phyloP scores from a whole-genome alignment of 2,329 filamentous ascomycete species.

The Tolypocladium ophioglossoides region DNA sequence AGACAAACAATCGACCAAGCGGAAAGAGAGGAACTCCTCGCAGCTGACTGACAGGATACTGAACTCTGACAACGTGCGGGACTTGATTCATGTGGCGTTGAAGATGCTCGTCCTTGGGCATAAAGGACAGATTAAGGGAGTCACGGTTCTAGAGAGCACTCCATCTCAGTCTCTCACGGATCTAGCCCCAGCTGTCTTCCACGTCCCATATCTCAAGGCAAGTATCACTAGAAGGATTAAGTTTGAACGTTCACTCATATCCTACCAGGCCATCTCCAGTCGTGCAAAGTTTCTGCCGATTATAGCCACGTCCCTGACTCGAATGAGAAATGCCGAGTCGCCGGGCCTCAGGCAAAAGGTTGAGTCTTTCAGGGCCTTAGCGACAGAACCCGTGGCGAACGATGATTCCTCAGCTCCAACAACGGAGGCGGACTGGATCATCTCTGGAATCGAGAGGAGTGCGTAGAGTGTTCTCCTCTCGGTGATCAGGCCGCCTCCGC shows the following conservation, averaged over 20 bases:
- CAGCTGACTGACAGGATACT: neutral
- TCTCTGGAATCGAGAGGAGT: constrained; percentile 3
- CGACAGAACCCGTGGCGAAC: neutral
- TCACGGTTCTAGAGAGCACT: constrained; percentile 9
- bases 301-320: constrained; percentile 19
- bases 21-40: neutral
- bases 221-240: neutral
- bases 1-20: neutral
- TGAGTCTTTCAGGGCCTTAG: neutral
- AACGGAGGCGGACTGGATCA: neutral
- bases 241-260: constrained; percentile 2
- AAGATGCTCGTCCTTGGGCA: constrained; percentile 16
- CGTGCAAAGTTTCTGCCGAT: constrained; percentile 15
- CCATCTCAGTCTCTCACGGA: constrained; percentile 12
- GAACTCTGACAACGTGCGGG: neutral
- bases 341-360: constrained; percentile 20
- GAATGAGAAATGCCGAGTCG: constrained; percentile 24
- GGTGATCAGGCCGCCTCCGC: constrained; percentile 5
- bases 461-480: constrained; percentile 15
- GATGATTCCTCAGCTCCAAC: neutral
- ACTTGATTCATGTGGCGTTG: constrained; percentile 10
- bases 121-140: constrained; percentile 9
- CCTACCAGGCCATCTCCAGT: constrained; percentile 13
- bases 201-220: constrained; percentile 24
- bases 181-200: constrained; percentile 25